A percentile compares a stretch with the other conserved stretches of the same genome.
Conservation (phyloP, 371 early-diverging fungal genomes). For the Capillidium rhysosporum region DNA sequence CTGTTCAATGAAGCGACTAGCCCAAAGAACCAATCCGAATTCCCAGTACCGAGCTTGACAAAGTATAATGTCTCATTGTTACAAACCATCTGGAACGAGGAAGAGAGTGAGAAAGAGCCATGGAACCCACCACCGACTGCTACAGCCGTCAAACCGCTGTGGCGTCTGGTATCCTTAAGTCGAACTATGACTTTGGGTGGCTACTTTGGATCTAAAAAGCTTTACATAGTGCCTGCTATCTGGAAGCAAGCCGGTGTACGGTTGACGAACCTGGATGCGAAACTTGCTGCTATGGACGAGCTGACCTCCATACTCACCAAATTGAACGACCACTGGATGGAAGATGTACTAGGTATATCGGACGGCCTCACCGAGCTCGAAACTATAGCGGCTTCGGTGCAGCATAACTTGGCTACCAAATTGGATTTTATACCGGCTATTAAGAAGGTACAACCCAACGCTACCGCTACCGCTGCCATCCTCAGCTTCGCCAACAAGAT, state of each 20-base stretch:
- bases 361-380: background rate
- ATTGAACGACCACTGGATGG: constrained; percentile 1
- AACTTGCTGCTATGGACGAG: background rate
- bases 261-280: background rate
- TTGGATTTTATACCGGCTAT: background rate
- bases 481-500: background rate
- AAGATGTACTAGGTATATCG: background rate
- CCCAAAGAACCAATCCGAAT: background rate
- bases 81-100: constrained; percentile 1
- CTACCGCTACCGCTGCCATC: background rate
- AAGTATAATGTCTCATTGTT: background rate
- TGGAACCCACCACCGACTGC: background rate
- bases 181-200: background rate
- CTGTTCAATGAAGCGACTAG: background rate
- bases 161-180: background rate
- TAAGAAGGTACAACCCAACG: background rate
- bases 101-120: background rate
- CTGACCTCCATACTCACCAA: background rate
- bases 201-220: background rate
- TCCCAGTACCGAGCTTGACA: background rate
- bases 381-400: background rate
- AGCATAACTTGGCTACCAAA: background rate
- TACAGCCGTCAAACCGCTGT: background rate
- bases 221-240: background rate
- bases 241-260: background rate